Evolutionary conservation across 371 early-diverging fungal genomes (phyloP), one percentile per base, ranked within the genome.

Genomic region (Mucor mucedo): DNA sequence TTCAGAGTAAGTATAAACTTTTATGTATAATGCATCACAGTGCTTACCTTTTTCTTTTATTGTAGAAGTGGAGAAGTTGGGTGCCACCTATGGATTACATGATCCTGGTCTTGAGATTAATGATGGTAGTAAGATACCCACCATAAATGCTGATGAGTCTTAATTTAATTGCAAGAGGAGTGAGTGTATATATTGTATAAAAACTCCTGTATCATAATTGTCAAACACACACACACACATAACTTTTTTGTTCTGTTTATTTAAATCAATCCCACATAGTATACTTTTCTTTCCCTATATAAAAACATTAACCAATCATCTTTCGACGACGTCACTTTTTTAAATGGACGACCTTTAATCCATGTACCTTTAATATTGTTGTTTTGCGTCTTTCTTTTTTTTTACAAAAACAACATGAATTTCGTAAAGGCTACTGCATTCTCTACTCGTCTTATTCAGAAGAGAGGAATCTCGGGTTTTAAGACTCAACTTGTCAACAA

Each of bases 1-100:
- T 96, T 62, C 82, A 86, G 62, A 95, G 81, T 82, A 76, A 76
- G 72, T 69, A 38, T 8, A 30, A 55, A n/a, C 27, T 33, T 14
- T 9, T 21, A 2, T 35, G 16, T 13, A 35, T 69, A 62, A 54
- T 41, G 3, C 3, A 30, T 42, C 10, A 28, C 9, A 11, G 4
- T 9, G 16, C 11, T 14, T 42, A 21, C 28, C 47, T 40, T 14
- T 9, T 33, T 11, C 55, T 35, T n/a, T 35, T 4, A 38, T 21
- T n/a, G n/a, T 27, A 8, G 21, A 27, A 63, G 63, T 78, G 16
- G 79, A 78, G 61, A 78, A 73, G 44, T 55, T 78, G 39, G 65
- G 65, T 8, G 45, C 55, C 2, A 54, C 55, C 10, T 55, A 60
- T 21, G 57, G 58, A n/a, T 45, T 58, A 21, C 45, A 53, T 5